Conservation (phyloP, 352 stramenopile genomes). For the Phytophthora palmivora region DNA sequence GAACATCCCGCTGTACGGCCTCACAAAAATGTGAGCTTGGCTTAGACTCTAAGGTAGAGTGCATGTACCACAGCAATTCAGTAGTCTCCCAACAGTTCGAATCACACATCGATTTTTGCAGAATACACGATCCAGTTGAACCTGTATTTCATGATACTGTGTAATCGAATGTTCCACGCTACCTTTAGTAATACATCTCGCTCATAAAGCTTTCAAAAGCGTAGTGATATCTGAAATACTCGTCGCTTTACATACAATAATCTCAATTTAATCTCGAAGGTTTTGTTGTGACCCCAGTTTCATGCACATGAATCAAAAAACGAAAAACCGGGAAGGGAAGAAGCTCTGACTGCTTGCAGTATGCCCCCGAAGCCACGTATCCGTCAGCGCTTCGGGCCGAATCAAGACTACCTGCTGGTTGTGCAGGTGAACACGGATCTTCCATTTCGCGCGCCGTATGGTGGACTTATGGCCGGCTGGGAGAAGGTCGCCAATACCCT, state of each 20-base stretch:
- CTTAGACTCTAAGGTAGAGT: too few relatives aligned
- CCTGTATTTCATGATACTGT: background rate
- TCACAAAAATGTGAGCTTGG: constrained; percentile 55
- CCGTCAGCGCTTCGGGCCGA: constrained; percentile 39
- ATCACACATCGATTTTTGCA: background rate
- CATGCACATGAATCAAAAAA: constrained; percentile 22
- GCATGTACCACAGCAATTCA: background rate
- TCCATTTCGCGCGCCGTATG: constrained; percentile 37
- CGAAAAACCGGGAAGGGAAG: constrained; percentile 18
- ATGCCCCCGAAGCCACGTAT: constrained; percentile 40
- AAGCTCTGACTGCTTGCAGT: background rate
- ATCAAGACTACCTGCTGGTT: constrained; percentile 41
- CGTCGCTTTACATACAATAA: background rate
- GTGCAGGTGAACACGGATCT: constrained; percentile 42
- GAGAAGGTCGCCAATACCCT: constrained; percentile 44
- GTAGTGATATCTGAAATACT: background rate
- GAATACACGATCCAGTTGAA: background rate
- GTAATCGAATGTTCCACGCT: too few relatives aligned
- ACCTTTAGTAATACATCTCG: background rate
- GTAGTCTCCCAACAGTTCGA: background rate
- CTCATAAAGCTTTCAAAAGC: background rate
- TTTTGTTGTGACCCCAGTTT: constrained; percentile 14
- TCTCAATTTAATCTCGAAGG: background rate
- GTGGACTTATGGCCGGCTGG: constrained; percentile 39
- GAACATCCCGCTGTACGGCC: constrained; percentile 58